Base-by-base conservation (phyloP, 1,139 yeast genomes). In the Zygosaccharomyces pseudobailii region DNA sequence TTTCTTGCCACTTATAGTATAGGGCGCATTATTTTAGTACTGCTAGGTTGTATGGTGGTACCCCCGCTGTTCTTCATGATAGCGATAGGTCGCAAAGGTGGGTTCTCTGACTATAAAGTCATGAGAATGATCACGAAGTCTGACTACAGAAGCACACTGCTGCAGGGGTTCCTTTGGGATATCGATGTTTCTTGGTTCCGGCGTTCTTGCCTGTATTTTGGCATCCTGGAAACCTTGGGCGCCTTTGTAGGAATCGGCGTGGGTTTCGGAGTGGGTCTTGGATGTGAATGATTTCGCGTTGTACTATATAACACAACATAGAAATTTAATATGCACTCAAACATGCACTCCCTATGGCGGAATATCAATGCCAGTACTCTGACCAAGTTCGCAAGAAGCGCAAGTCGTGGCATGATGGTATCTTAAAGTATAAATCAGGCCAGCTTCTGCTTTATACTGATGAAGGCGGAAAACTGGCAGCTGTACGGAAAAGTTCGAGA, bases 231-330 rank as follows among this genome's bases (percentile, higher is more conserved):
- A 37, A 24, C 52, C 1, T 20, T 60, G n/a, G 48, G 50, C 5
- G 50, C 61, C 1, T 38, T 65, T 9, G 69, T 67, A 3, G 59
- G 67, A 45, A 58, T 69, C 17, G 64, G 63, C 9, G 51, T 63
- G 30, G 71, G 70, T 1, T 59, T 69, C 43, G 71, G 71, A 4
- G 69, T 69, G 17, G 72, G 72, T 30, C 27, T 41, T 4, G 40
- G 47, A 28, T 22, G 34, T 19, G 25, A 38, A 22, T 28, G 23
- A 17, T 5, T 3, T 23, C 46, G 46, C 42, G 42, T 32, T 43
- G 42, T 37, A 36, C 13, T 17, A 36, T 27, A 33, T 34, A 42
- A 35, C 13, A 23, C 17, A n/a, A 19, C 17, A 13, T 33, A 8
- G 9, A 7, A 28, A 28, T 1, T 24, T 24, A 28, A 28, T 28